Evolutionary conservation across 2,329 filamentous ascomycete genomes (phyloP), one percentile per base, ranked within the genome.

Genomic region (Pseudomassariella vexata): DNA sequence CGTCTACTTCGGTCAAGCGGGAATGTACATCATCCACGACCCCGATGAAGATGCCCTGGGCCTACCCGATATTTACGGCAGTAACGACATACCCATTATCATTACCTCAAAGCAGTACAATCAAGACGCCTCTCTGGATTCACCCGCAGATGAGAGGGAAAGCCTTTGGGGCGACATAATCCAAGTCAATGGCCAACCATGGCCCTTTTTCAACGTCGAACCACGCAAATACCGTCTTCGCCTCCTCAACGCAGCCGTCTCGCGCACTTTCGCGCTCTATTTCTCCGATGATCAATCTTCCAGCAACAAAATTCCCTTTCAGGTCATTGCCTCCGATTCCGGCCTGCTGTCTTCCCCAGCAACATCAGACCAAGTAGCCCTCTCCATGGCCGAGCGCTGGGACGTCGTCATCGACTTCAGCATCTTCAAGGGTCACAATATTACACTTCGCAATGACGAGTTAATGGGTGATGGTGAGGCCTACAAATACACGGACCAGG

Each of bases 181-280:
- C 30, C 64, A 76, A 26, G 72, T 76, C 34, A 77, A 78, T 42
- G 68, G 68, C 2, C 65, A 72, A 39, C 73, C 73, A 3, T 79
- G 73, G 73, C 74, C 74, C 3, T 76, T 62, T 40, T 42, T 75
- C 8, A 60, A 65, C n/a, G 73, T 77, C 4, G 68, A 79, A 50
- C 72, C 70, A 6, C 65, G 73, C 46, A 78, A 76, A 48, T 78
- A 79, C 50, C 68, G 73, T 14, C 65, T 79, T 42, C 58, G 73
- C 3, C 46, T 76, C 34, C 60, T 74, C 17, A 65, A 76, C 48
- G 62, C 65, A 9, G 59, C 65, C n/a, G 45, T 71, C 30, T 65
- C 59, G 17, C 51, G 66, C 28, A 60, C 62, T 11, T 76, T 69
- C 36, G 52, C 60, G 11, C 50, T 76, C 7, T 71, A 65, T 44